Evolutionary conservation across 106 monocot species (phyloP), one percentile per base, ranked within the genome.

Genomic region (Hemerocallis citrina): DNA sequence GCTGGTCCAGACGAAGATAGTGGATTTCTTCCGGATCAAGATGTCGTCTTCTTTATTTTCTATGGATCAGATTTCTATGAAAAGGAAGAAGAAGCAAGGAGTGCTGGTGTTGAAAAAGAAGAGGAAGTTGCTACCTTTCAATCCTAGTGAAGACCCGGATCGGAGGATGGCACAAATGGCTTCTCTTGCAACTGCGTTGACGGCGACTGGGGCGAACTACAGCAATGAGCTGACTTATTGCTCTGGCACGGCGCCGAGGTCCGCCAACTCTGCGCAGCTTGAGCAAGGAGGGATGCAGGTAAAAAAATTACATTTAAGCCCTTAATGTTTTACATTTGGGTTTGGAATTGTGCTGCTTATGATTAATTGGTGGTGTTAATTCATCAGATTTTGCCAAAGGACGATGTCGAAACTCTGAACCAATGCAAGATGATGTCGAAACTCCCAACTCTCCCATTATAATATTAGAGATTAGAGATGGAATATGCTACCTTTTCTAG

Each of bases 221-320:
- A 88, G 85, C 78, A 73, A 99, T 32, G 75, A 82, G 57, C 92
- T 99, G 31, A 88, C 82, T n/a, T 99, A 92, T 57, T 23, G 13
- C 0, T 32, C 68, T 34, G 72, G 68, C 24, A 79, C 88, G 98
- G 98, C 88, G 2, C 85, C 85, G 4, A 76, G 88, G 34, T 82
- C 82, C 13, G 77, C 85, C 14, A 99, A 99, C 27, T 57, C 64
- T 3, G 67, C 98, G 0, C 39, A 51, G 12, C 73, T 88, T 2
- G 98, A 99, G 60, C 59, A 65, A 7, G 92, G 70, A 55, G 98
- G 98, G 1, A 92, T 99, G 98, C 92, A 99, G 96, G 96, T 96
- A 36, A 51, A n/a, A n/a, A n/a, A n/a, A 7, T 15, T 34, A 24
- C 0, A 40, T 16, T 24, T 41, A 11, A 11, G 8, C 15, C 15